Percentiles rank a stretch among this genome's conserved stretches.
These are phyloP conservation scores for Oidiodendron maius DNA, from an alignment of 495 filamentous ascomycete genomes.

Conservation along the genomic window DNA sequence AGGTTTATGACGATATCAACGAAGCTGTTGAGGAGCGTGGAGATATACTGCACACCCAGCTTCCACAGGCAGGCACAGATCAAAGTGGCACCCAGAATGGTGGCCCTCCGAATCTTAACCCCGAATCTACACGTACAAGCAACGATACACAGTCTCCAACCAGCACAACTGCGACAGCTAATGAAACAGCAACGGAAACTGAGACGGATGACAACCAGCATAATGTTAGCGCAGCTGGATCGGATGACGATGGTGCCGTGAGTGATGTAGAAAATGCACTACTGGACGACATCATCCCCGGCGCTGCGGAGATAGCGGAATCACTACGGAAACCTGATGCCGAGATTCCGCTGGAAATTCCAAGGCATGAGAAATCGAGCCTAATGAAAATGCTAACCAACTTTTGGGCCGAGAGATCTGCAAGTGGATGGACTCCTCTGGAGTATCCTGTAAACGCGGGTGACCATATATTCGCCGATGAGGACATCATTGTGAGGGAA, in stretches of 20 bases:
- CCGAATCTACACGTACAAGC: not conserved
- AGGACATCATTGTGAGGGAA: constrained; percentile 94
- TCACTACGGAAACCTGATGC: constrained; percentile 59
- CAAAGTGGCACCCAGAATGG: constrained; percentile 7
- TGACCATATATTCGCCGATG: constrained; percentile 95
- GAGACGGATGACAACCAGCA: constrained; percentile 45
- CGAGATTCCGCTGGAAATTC: constrained; percentile 55
- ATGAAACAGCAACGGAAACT: constrained; percentile 36
- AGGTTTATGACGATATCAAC: constrained; percentile 87
- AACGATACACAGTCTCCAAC: constrained; percentile 16
- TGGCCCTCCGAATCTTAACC: constrained; percentile 17
- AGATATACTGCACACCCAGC: constrained; percentile 40
- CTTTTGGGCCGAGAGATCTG: constrained; percentile 97
- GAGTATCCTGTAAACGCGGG: constrained; percentile 85
- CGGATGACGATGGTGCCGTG: constrained; percentile 64
- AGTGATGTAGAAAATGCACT: constrained; percentile 65
- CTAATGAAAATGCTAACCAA: constrained; percentile 91
- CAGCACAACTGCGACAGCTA: constrained; percentile 19
- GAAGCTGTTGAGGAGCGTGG: constrained; percentile 85
- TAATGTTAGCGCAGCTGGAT: constrained; percentile 46
- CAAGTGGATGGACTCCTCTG: constrained; percentile 89
- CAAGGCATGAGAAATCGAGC: constrained; percentile 84
- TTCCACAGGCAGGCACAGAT: constrained; percentile 10
- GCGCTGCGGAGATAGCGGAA: constrained; percentile 44
- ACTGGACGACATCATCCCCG: constrained; percentile 50